phyloP scores from a whole-genome alignment of 176 grass and related monocot genomes.

The Coix lacrymajobi region DNA sequence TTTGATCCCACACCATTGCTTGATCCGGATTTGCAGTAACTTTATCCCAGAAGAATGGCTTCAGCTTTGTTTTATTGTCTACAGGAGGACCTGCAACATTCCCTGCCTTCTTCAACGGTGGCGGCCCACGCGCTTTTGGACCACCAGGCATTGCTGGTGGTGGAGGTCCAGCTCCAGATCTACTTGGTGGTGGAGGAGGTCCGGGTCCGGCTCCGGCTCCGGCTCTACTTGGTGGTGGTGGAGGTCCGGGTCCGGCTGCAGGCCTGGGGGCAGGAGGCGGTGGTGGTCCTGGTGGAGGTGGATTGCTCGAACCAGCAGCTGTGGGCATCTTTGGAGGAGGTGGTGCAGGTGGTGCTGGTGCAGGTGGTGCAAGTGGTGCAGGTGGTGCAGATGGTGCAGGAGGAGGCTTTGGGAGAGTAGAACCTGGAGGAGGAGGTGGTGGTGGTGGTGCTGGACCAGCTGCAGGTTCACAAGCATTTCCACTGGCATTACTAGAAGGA shows the following conservation, averaged over 20 bases:
- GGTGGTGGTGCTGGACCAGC: conserved; percentile 1
- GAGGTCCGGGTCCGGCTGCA: conserved; percentile 35
- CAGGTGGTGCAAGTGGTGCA: background rate
- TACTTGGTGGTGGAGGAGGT: too few species aligned
- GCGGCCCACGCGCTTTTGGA: conserved; percentile 30
- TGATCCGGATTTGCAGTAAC: conserved; percentile 77
- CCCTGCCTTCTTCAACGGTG: conserved; percentile 19
- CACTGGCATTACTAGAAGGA: background rate
- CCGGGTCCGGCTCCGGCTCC: conserved; percentile 26
- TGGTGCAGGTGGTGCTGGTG: background rate
- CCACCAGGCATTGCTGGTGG: conserved; percentile 40
- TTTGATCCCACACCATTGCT: conserved; percentile 84
- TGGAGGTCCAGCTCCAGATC: too few species aligned
- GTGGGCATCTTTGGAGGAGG: conserved; percentile 6
- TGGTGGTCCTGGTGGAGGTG: conserved; percentile 32
- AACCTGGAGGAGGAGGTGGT: conserved; percentile 10
- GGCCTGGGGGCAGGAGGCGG: conserved; percentile 22
- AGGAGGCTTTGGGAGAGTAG: background rate
- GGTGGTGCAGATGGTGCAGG: background rate
- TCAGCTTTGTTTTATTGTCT: conserved; percentile 70
- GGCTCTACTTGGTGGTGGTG: conserved; percentile 15
- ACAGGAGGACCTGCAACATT: background rate
- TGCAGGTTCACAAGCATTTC: background rate
- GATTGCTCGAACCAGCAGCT: conserved; percentile 8
- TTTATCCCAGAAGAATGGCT: conserved; percentile 99